These are phyloP conservation scores for Debaryomycetaceae sp. DNA, from an alignment of 1,139 yeast genomes.

Conservation along the genomic window DNA sequence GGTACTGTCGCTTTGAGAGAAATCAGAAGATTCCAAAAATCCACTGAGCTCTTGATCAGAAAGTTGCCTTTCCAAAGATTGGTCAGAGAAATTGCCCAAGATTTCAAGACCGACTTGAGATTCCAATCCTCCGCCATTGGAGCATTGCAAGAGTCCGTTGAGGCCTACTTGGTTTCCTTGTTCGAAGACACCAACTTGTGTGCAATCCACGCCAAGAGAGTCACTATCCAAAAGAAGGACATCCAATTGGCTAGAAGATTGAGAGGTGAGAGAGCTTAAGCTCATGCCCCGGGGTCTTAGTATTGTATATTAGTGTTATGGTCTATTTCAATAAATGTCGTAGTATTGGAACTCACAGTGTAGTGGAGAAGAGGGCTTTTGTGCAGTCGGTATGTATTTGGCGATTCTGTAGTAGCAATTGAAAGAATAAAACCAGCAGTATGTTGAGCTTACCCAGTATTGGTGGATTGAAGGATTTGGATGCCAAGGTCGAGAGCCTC, in stretches of 20 bases:
- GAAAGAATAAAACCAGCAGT: background rate
- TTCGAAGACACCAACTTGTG: constrained; percentile 98
- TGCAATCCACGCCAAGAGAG: constrained; percentile 99
- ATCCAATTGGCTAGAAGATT: constrained; percentile 98
- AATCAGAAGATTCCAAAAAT: constrained; percentile 98
- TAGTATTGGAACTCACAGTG: background rate
- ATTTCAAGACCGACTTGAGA: constrained; percentile 96
- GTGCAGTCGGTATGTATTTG: background rate
- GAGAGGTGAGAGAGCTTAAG: constrained; percentile 90
- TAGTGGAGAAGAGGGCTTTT: background rate
- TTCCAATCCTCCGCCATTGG: constrained; percentile 99
- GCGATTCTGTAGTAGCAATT: background rate
- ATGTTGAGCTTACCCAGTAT: background rate
- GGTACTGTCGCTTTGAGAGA: constrained; percentile 99
- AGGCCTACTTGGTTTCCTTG: constrained; percentile 88
- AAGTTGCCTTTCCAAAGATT: constrained; percentile 98
- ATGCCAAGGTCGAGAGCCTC: constrained; percentile 18
- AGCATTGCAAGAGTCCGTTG: constrained; percentile 98
- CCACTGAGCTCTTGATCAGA: constrained; percentile 95
- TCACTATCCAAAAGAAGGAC: constrained; percentile 98
- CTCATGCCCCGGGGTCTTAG: constrained; percentile 3
- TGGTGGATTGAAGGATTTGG: background rate
- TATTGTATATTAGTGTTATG: constrained; percentile 10
- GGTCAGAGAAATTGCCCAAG: constrained; percentile 97
- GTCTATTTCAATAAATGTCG: constrained; percentile 4